Evolutionary conservation across 495 filamentous ascomycete genomes (phyloP), one percentile per base, ranked within the genome.

Genomic region (Neurospora africana): DNA sequence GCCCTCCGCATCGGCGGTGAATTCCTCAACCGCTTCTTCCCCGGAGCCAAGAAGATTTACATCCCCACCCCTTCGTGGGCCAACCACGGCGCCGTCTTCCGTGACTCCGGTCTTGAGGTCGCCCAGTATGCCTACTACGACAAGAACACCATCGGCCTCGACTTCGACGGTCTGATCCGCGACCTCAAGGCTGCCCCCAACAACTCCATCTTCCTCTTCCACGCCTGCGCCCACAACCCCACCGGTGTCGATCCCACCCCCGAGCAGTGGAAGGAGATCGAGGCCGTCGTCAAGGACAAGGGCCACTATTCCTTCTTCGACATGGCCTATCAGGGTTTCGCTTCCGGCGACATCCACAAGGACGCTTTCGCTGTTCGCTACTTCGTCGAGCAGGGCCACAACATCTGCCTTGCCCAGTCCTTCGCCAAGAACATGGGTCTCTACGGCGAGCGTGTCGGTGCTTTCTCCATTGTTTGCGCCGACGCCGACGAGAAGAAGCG

Each of bases 391-490:
- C 85, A 99, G 83, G 95, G 95, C 78, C 95, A 97, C 86, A 88
- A 91, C 80, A 90, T 96, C 77, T 89, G 87, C 78, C 89, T 99
- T 74, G 90, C 92, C 77, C 95, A 99, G 86, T 94, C 91, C 70
- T 99, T 99, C 83, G 95, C 95, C 81, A 99, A 99, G 92, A 99
- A 99, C 88, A 99, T 99, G 95, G 95, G 95, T 83, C 91, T 99
- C 74, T 99, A 99, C 79, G 95, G 95, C 80, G 95, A 99, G 87
- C 95, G 95, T 84, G 93, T 97, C 70, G 95, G 95, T 78, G 94
- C 94, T 71, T 99, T 99, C 89, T 97, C 93, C 71, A 88, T 98
- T 71, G 90, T 97, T 74, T 92, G 91, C 80, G 91, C 88, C 70
- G 89, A 89, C 68, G 85, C 90, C 73, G 95, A 92, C 75, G 95